phyloP scores from a whole-genome alignment of 2,329 filamentous ascomycete genomes.

The Nectriaceae sp. region DNA sequence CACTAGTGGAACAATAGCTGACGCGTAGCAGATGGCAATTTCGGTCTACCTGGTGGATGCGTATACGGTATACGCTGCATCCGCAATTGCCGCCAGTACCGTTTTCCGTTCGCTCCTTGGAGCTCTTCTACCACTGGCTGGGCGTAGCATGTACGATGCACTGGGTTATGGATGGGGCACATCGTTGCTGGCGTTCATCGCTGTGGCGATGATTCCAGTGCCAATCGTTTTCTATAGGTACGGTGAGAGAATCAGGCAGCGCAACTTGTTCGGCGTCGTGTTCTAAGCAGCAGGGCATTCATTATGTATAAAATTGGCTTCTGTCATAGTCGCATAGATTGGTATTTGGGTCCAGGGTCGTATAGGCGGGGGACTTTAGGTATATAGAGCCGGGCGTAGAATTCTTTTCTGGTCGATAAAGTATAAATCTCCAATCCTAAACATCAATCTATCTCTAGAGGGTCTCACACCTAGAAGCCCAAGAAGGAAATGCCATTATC shows the following conservation, averaged over 20 bases:
- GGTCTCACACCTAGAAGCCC: too few relatives aligned
- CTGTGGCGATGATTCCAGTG: slow-evolving; percentile 42
- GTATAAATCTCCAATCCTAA: too few relatives aligned
- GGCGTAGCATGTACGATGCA: slow-evolving; percentile 40
- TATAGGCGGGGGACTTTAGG: background rate
- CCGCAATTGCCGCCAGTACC: slow-evolving; percentile 31
- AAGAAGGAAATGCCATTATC: too few relatives aligned
- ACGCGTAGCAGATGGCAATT: slow-evolving; percentile 44
- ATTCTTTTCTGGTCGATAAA: too few relatives aligned
- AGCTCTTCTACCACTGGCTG: slow-evolving; percentile 62
- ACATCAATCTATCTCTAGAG: too few relatives aligned
- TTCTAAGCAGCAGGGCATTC: slow-evolving; percentile 21
- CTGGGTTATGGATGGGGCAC: slow-evolving; percentile 51
- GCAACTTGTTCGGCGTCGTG: slow-evolving; percentile 29
- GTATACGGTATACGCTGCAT: slow-evolving; percentile 29
- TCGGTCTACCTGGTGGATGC: slow-evolving; percentile 60
- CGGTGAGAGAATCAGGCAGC: slow-evolving; percentile 37
- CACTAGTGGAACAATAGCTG: slow-evolving; percentile 8
- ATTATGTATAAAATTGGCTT: too few relatives aligned
- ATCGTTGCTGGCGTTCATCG: slow-evolving; percentile 50
- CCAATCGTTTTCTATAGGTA: slow-evolving; percentile 40
- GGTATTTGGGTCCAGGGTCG: slow-evolving; percentile 2
- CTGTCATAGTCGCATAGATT: too few relatives aligned
- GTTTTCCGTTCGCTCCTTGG: slow-evolving; percentile 60
- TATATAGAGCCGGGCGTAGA: too few relatives aligned